Evolutionary conservation across 75 land plant species (phyloP), one percentile per base, ranked within the genome.

Genomic region (Selaginella moellendorffii): DNA sequence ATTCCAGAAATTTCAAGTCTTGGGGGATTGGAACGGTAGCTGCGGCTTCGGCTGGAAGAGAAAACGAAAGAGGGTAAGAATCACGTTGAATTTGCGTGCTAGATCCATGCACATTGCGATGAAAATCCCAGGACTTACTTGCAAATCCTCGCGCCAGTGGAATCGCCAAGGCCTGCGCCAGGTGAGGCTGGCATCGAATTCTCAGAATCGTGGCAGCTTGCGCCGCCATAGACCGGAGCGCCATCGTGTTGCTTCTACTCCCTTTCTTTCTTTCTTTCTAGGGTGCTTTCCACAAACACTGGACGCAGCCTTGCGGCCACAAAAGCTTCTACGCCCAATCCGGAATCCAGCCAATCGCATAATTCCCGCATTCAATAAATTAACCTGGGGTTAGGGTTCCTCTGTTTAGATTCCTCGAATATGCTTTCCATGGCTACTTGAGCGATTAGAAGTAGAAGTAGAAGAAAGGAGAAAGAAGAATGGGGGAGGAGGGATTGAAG

Each of bases 1-100:
- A 71, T 30, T 81, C 77, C 22, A 81, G 71, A 73, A 86, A 90
- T 52, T 81, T 78, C 28, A 90, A 65, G 28, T 82, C 85, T 70
- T 79, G 75, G 9, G 59, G 59, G 29, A 82, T 2, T 31, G 82
- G 85, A 73, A 79, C 79, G 70, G n/a, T n/a, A n/a, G n/a, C n/a
- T n/a, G n/a, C n/a, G n/a, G n/a, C n/a, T n/a, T n/a, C n/a, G n/a
- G n/a, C n/a, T n/a, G n/a, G n/a, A n/a, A n/a, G n/a, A n/a, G n/a
- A n/a, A n/a, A n/a, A n/a, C n/a, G n/a, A n/a, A n/a, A n/a, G n/a
- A n/a, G n/a, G n/a, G n/a, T n/a, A n/a, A n/a, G n/a, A n/a, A n/a
- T n/a, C n/a, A n/a, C n/a, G n/a, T n/a, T n/a, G n/a, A n/a, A n/a
- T n/a, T n/a, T n/a, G n/a, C n/a, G n/a, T n/a, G n/a, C n/a, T n/a